These are phyloP conservation scores for Candida piceae DNA, from an alignment of 805 yeast species.

Conservation along the genomic window DNA sequence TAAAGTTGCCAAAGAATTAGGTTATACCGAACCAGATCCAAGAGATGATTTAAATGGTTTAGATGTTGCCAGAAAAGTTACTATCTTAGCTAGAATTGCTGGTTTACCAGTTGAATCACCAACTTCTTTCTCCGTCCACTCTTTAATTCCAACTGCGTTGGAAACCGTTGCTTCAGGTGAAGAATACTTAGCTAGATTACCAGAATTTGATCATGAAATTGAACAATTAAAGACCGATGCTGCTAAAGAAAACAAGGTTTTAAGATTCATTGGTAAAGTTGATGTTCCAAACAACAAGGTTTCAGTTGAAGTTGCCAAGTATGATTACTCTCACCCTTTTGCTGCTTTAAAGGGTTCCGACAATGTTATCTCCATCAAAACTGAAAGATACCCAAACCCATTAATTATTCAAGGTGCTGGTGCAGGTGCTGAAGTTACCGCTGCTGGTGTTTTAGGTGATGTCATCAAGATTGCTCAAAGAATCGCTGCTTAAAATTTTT, in stretches of 20 bases:
- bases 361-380: constrained; percentile 86
- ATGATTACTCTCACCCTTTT: constrained; percentile 86
- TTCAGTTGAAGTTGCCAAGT: constrained; percentile 84
- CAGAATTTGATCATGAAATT: constrained; percentile 76
- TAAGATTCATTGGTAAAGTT: constrained; percentile 90
- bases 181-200: constrained; percentile 77
- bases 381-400: constrained; percentile 90
- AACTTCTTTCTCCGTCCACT: constrained; percentile 88
- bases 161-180: constrained; percentile 67
- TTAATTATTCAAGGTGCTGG: constrained; percentile 98
- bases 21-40: constrained; percentile 99
- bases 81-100: constrained; percentile 89
- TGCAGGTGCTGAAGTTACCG: constrained; percentile 68
- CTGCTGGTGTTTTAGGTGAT: constrained; percentile 88
- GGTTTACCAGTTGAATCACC: constrained; percentile 85
- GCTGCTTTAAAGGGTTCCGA: constrained; percentile 95
- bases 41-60: constrained; percentile 97
- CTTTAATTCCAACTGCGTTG: constrained; percentile 83
- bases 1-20: constrained; percentile 78
- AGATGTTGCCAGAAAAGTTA: constrained; percentile 97
- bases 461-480: constrained; percentile 88
- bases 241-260: constrained; percentile 74
- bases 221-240: constrained; percentile 78
- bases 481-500: constrained; percentile 36
- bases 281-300: constrained; percentile 67